Conservation (phyloP, 1,284 basidiomycete genomes). For the Caloboletus firmus region DNA sequence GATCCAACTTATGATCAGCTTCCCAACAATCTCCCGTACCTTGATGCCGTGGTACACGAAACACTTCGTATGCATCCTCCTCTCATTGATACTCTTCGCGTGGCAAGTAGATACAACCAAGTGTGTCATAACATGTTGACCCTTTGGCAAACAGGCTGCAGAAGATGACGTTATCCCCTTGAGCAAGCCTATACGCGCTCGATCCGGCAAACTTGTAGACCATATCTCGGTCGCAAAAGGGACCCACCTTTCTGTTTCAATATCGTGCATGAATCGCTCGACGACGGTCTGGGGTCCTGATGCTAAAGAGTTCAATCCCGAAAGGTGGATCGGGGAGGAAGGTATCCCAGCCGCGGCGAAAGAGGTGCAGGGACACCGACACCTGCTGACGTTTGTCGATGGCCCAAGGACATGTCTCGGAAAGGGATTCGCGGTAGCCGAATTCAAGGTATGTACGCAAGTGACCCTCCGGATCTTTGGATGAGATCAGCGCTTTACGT, state of each 20-base stretch:
- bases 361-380: slow-evolving; percentile 29
- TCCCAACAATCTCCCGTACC: slow-evolving; percentile 25
- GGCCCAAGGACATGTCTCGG: slow-evolving; percentile 36
- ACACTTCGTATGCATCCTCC: slow-evolving; percentile 21
- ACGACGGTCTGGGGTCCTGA: slow-evolving; percentile 48
- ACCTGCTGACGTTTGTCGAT: slow-evolving; percentile 33
- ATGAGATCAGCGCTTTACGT: not conserved
- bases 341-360: slow-evolving; percentile 19
- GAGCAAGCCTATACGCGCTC: slow-evolving; percentile 40
- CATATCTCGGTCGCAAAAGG: slow-evolving; percentile 48
- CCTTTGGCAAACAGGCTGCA: slow-evolving; percentile 33
- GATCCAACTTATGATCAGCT: slow-evolving; percentile 33
- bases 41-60: slow-evolving; percentile 34
- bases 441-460: slow-evolving; percentile 29
- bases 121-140: not conserved
- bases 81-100: slow-evolving; percentile 37
- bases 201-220: slow-evolving; percentile 39
- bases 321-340: slow-evolving; percentile 39
- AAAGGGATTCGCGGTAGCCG: slow-evolving; percentile 33
- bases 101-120: slow-evolving; percentile 29
- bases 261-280: slow-evolving; percentile 47
- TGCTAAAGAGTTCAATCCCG: slow-evolving; percentile 41
- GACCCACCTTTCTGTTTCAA: slow-evolving; percentile 41
- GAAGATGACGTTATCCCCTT: slow-evolving; percentile 59
- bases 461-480: too few relatives aligned